A percentile compares a stretch with the other conserved stretches of the same genome.
These are phyloP conservation scores for Petunia axillaris DNA, from an alignment of 257 asterid genomes.

Conservation along the genomic window DNA sequence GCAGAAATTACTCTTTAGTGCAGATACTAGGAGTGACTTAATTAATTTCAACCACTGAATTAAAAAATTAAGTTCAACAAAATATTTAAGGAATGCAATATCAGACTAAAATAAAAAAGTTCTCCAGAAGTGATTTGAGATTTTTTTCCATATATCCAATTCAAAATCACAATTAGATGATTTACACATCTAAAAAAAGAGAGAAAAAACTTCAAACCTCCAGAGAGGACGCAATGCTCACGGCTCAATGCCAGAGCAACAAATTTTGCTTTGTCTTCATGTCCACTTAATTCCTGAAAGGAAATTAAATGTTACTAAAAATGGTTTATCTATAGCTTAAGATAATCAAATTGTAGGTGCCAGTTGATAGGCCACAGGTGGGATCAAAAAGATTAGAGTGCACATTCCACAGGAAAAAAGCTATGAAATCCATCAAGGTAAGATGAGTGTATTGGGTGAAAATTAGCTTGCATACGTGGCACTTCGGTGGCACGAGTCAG, in stretches of 20 bases:
- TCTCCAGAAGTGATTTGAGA: too few species aligned
- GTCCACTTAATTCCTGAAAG: constrained; percentile 80
- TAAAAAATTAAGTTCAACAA: constrained; percentile 11
- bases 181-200: background rate
- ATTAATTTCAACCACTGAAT: constrained; percentile 13
- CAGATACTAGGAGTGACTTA: constrained; percentile 25
- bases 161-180: constrained; percentile 17
- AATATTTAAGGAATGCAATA: background rate
- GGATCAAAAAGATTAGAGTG: background rate
- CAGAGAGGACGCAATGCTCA: constrained; percentile 97
- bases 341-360: constrained; percentile 17
- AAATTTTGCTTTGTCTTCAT: constrained; percentile 95
- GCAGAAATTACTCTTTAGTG: constrained; percentile 26
- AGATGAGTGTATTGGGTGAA: too few species aligned
- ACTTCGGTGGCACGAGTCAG: too few species aligned
- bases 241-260: constrained; percentile 98
- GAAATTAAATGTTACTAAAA: background rate
- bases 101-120: background rate
- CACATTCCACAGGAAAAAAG: constrained; percentile 15
- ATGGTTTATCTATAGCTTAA: constrained; percentile 9
- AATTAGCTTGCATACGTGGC: too few species aligned
- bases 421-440: background rate
- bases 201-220: constrained; percentile 58
- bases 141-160: background rate
- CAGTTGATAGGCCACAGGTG: background rate